Percentiles rank a stretch among this genome's conserved stretches.
These are phyloP conservation scores for Penicillium parvum DNA, from an alignment of 495 filamentous ascomycete species.

Conservation along the genomic window DNA sequence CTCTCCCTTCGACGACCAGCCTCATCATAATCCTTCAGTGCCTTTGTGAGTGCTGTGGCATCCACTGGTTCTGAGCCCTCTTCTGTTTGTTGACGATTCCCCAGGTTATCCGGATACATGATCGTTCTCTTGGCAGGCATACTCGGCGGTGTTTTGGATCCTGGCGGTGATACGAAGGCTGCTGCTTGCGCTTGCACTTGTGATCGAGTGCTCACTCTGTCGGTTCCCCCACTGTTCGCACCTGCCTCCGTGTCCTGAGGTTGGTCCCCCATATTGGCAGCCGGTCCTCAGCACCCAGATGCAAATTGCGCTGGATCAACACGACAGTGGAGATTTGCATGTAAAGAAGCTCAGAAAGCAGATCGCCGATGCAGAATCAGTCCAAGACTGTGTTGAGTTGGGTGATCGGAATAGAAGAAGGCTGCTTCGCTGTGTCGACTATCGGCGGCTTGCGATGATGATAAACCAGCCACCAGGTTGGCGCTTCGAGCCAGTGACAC, in stretches of 20 bases:
- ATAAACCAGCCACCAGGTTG: slow-evolving; percentile 1
- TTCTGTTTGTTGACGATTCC: slow-evolving; percentile 18
- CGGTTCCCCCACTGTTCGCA: slow-evolving; percentile 6
- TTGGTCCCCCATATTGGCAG: slow-evolving; percentile 22
- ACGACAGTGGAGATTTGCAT: slow-evolving; percentile 9
- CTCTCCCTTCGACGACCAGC: slow-evolving; percentile 58
- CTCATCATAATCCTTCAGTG: slow-evolving; percentile 60
- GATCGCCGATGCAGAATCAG: background rate
- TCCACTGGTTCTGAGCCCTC: slow-evolving; percentile 56
- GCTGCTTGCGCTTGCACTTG: slow-evolving; percentile 26
- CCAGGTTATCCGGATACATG: slow-evolving; percentile 33
- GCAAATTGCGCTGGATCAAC: slow-evolving; percentile 6
- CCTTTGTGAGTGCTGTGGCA: slow-evolving; percentile 56
- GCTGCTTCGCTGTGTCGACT: background rate
- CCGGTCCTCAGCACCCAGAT: slow-evolving; percentile 13
- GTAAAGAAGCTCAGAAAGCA: background rate
- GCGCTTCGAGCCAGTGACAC: slow-evolving; percentile 5
- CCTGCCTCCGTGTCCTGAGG: slow-evolving; percentile 14
- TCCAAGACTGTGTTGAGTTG: no score
- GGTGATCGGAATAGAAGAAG: background rate
- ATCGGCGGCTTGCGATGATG: slow-evolving; percentile 4
- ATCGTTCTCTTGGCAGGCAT: slow-evolving; percentile 39
- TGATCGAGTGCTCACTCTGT: slow-evolving; percentile 8
- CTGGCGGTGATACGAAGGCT: slow-evolving; percentile 39
- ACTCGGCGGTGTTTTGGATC: slow-evolving; percentile 43